Evolutionary conservation across 2,329 filamentous ascomycete species (phyloP), one percentile per base, ranked within the genome.

Genomic region (Penicillium decumbens): DNA sequence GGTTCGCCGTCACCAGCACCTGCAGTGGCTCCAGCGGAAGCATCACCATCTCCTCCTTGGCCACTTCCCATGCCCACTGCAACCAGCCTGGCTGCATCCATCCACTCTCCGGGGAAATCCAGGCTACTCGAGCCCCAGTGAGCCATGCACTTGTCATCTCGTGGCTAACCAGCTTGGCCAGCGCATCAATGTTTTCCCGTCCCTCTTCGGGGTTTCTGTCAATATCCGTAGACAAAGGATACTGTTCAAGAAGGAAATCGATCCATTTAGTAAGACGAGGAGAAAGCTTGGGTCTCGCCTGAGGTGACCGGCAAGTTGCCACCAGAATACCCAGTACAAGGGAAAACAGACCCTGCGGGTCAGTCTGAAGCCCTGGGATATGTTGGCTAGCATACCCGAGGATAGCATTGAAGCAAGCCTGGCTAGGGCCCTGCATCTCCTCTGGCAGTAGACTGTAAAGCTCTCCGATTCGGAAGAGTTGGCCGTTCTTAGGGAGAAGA

Each of bases 41-140:
- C 45, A 66, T 61, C 37, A 72, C 63, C 43, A 59, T 62, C 50
- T 75, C 72, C 35, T 72, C 66, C 43, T 72, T 66, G 35, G 64
- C 63, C 38, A 73, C 63, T 50, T 68, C 66, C 66, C 71, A 74
- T 23, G 69, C 68, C 73, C 73, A 75, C 40, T 71, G 68, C 41
- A 75, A 15, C 66, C 66, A 69, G 18, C 69, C 65, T 6, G 64
- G 56, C 25, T 67, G 65, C 27, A 72, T 53, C 70, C 70, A 72
- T 56, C 62, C 65, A 43, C 58, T 59, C n/a, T 56, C 56, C n/a
- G 54, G 45, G 3, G 43, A 29, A 13, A 61, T 49, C 59, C 59
- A 61, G 32, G 40, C 24, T 1, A 55, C 53, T 12, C 56, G 53
- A 49, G 54, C 54, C 6, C 41, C 27, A 4, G 29, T 9, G 29